phyloP scores from a whole-genome alignment of 768 basidiomycete species.

The Multifurca ochricompacta region DNA sequence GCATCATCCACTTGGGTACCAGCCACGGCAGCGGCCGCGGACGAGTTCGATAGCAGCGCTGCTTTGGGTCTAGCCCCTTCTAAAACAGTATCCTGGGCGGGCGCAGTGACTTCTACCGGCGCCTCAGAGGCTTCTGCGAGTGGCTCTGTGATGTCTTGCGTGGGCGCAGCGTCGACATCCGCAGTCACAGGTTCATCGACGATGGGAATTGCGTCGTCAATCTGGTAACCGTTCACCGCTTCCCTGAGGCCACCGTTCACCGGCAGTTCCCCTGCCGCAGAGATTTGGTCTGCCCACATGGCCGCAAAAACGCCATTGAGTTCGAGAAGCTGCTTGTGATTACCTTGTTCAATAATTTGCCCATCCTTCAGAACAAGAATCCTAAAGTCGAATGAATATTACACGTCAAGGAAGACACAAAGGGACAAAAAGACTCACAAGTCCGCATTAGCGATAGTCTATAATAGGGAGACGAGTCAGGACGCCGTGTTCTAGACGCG shows the following conservation, averaged over 20 bases:
- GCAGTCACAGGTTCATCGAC: slow-evolving; percentile 6
- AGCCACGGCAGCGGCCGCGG: slow-evolving; percentile 22
- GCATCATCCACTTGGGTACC: slow-evolving; percentile 25
- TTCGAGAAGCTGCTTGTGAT: slow-evolving; percentile 69
- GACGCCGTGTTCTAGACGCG: slow-evolving; percentile 2
- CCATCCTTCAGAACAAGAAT: slow-evolving; percentile 92
- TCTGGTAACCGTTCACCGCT: slow-evolving; percentile 39
- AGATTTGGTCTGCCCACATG: slow-evolving; percentile 86
- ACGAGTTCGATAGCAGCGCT: background rate
- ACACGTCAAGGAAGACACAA: slow-evolving; percentile 1
- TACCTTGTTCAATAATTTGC: slow-evolving; percentile 75
- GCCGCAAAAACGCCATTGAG: slow-evolving; percentile 65
- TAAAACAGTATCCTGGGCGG: slow-evolving; percentile 7
- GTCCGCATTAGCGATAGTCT: slow-evolving; percentile 50
- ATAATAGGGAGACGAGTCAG: slow-evolving; percentile 21
- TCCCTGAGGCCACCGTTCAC: slow-evolving; percentile 33
- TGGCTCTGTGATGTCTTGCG: slow-evolving; percentile 13
- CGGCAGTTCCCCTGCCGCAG: slow-evolving; percentile 49
- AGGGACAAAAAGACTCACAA: slow-evolving; percentile 31
- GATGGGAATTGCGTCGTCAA: slow-evolving; percentile 27
- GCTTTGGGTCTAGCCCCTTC: background rate
- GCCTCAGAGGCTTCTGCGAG: slow-evolving; percentile 15
- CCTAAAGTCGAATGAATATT: slow-evolving; percentile 33
- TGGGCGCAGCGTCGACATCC: slow-evolving; percentile 12
- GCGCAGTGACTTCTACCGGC: slow-evolving; percentile 17